Evolutionary conservation across 176 grass and related monocot species (phyloP).

Genomic region (Ampelocalamus luodianensis): DNA sequence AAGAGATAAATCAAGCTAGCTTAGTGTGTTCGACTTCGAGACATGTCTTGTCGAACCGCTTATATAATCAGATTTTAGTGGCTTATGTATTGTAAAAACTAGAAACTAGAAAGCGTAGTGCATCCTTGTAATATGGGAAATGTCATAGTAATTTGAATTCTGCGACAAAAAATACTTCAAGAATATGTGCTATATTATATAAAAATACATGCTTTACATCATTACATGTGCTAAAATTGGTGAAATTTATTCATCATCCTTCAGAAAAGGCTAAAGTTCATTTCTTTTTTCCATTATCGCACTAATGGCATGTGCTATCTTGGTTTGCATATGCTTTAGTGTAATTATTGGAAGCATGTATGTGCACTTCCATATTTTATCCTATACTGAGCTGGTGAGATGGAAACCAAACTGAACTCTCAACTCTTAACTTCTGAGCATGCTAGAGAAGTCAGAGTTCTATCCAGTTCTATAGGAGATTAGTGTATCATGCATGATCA

Average conservation of each 20-base stretch:
- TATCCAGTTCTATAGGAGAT: neutral
- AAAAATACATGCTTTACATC: slow-evolving; percentile 16
- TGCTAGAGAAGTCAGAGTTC: neutral
- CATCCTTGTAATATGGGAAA: neutral
- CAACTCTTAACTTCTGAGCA: slow-evolving; percentile 1
- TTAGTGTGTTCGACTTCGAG: too few relatives aligned
- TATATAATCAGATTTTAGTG: slow-evolving; percentile 9
- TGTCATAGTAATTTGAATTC: neutral
- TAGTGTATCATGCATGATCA: neutral
- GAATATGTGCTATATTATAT: neutral
- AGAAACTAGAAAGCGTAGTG: neutral
- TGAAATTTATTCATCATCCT: neutral
- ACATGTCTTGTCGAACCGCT: neutral
- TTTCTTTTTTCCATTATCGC: neutral
- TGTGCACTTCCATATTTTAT: slow-evolving; percentile 19
- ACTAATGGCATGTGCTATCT: slow-evolving; percentile 6
- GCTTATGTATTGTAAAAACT: neutral
- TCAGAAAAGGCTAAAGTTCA: neutral
- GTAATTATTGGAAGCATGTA: slow-evolving; percentile 17
- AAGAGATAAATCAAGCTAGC: too few relatives aligned
- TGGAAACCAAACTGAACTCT: neutral
- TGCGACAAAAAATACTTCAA: neutral
- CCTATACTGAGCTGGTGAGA: slow-evolving; percentile 1
- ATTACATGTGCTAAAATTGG: neutral
- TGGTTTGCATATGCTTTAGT: neutral